These are phyloP conservation scores for Paraconiothyrium brasiliense DNA, from an alignment of 2,329 filamentous ascomycete species.

Conservation along the genomic window DNA sequence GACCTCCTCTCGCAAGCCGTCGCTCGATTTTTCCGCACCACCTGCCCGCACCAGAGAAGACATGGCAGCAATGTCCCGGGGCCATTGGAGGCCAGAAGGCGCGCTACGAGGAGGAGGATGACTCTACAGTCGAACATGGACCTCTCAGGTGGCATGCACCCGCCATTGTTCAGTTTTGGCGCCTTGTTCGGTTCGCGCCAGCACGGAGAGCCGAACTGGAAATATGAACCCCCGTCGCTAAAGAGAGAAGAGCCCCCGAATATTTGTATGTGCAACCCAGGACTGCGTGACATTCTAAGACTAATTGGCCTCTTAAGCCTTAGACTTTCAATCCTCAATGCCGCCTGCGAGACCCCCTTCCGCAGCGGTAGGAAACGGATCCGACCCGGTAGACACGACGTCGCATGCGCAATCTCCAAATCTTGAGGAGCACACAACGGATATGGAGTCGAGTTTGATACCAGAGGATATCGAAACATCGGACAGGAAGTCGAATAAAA, in stretches of 20 bases:
- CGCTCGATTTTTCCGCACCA: slow-evolving; percentile 59
- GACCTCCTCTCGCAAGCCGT: slow-evolving; percentile 63
- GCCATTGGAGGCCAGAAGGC: slow-evolving; percentile 68
- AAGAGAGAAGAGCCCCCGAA: slow-evolving; percentile 22
- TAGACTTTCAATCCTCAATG: background rate
- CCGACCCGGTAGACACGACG: background rate
- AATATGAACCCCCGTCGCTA: slow-evolving; percentile 47
- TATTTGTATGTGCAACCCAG: slow-evolving; percentile 27
- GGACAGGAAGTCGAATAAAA: background rate
- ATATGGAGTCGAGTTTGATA: background rate
- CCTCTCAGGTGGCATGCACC: slow-evolving; percentile 32
- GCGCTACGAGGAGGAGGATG: slow-evolving; percentile 66
- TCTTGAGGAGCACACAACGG: background rate
- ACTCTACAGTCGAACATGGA: slow-evolving; percentile 55
- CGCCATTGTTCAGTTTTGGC: slow-evolving; percentile 36
- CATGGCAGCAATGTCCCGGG: slow-evolving; percentile 70
- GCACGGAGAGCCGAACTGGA: slow-evolving; percentile 37
- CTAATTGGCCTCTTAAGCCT: background rate
- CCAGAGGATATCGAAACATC: background rate
- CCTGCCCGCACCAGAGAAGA: slow-evolving; percentile 57
- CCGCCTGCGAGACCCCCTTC: background rate
- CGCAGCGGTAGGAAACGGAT: background rate
- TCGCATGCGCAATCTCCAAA: background rate
- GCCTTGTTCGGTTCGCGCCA: slow-evolving; percentile 40
- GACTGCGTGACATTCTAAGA: background rate